Base-by-base conservation (phyloP, 331 rosid species). In the Quercus phellos region DNA sequence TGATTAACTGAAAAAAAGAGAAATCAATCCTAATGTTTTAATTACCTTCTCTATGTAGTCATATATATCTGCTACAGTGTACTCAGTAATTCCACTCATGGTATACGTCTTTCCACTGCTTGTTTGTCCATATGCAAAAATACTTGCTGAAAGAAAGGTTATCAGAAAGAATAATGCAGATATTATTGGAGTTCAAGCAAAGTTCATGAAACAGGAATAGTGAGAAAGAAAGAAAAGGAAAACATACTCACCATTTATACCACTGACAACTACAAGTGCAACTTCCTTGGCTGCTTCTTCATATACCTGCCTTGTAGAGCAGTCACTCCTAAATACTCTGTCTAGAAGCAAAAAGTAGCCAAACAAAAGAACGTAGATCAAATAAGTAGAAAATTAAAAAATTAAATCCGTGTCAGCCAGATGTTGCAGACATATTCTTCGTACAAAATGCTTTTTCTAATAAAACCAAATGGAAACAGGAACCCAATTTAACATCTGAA, bases 41-140 rank as follows among this genome's bases (percentile, higher is more conserved):
- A 53, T 68, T 85, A 90, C 98, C 92, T 85, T 88, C 56, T 84
- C 84, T 34, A 88, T 59, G 79, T 93, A 87, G 74, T 83, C 81
- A 80, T 72, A 91, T 77, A 93, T 91, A 73, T 91, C 98, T 8
- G 87, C 91, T 42, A 86, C 97, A 53, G 97, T 83, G 72, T 87
- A 85, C 78, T 86, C 90, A 24, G 96, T 93, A 78, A 93, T 87
- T 72, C 92, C 96, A 74, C 87, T 88, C 97, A 93, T 93, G 73
- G 98, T 91, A 82, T 85, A 91, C 17, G 98, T 93, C 88, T 93
- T 93, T 84, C 98, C 98, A 6, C 98, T 93, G 82, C 98, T 93
- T 80, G 98, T 93, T 90, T 93, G 98, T 72, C 98, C 98, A 79
- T 93, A 93, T 8, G 98, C 98, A 85, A 93, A 93, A 80, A 93